Evolutionary conservation across 768 basidiomycete genomes (phyloP), one percentile per base, ranked within the genome.

Genomic region (Phlegmacium glaucopus): DNA sequence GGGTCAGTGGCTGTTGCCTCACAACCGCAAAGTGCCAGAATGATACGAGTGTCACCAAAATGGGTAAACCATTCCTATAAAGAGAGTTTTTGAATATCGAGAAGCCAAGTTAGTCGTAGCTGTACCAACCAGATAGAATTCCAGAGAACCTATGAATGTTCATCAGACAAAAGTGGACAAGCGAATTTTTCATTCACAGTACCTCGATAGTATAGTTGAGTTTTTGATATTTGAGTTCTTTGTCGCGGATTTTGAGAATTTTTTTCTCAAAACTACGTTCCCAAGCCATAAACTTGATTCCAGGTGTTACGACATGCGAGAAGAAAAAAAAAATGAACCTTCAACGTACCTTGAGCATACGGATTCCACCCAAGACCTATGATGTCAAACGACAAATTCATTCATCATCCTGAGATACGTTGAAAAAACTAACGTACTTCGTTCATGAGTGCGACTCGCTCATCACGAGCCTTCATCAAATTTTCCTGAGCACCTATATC

Each of bases 401-500:
- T 16, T 9, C 9, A 39, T 7, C 6, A 10, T 32, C 2, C 22
- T 2, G 22, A 5, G 22, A 22, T 22, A 22, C 3, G 8, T 9
- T 2, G 30, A 37, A 6, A n/a, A n/a, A n/a, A 29, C 9, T 17
- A 39, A 53, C 66, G 18, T 16, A 73, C 72, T 58, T 77, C 92
- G 57, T 94, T 94, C 93, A 95, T 96, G 42, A 95, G 68, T 3
- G 87, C 75, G 17, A 94, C 90, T 36, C 94, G 80, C 66, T 94
- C 90, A 56, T 96, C 94, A 25, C 91, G 79, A 22, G 90, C 79
- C 67, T 93, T 94, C 93, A 94, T 92, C 13, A 94, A 70, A 55
- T 86, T 87, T 44, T 92, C 88, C 60, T 93, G 89, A 1, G 87
- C 85, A 10, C 67, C 66, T 63, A 37, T 18, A 18, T 7, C 11